phyloP scores from a whole-genome alignment of 176 grass and related monocot species.

The Avena insularis region DNA sequence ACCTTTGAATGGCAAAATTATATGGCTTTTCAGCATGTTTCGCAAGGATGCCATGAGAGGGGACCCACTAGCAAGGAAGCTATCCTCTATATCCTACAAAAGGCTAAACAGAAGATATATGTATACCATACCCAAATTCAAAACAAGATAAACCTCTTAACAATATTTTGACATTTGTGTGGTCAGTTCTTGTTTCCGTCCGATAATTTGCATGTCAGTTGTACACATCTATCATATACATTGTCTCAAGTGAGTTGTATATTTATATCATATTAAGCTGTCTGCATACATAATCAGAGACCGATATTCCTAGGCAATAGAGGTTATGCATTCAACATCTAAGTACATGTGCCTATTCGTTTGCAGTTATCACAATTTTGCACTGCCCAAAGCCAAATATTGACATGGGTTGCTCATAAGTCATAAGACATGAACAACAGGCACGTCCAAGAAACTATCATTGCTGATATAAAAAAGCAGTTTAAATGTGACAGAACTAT shows the following conservation, averaged over 20 bases:
- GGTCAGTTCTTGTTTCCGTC: background rate
- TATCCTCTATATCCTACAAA: background rate
- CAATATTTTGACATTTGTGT: background rate
- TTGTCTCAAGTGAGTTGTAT: background rate
- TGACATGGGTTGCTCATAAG: background rate
- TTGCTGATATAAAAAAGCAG: background rate
- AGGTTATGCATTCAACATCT: background rate
- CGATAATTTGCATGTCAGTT: background rate
- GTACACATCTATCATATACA: background rate
- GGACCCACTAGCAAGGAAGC: background rate
- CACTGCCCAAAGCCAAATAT: background rate
- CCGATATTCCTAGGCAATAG: background rate
- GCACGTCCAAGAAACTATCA: background rate
- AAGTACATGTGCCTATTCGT: background rate
- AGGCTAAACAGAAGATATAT: background rate
- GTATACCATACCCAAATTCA: background rate
- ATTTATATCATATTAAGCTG: background rate
- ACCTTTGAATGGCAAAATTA: background rate
- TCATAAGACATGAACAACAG: slow-evolving; percentile 5
- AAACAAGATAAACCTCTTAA: background rate
- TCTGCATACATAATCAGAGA: background rate
- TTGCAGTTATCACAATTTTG: background rate
- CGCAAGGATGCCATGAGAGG: background rate
- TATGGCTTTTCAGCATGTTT: background rate
- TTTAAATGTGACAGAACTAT: background rate